A percentile compares a stretch with the other conserved stretches of the same genome.
These are phyloP conservation scores for Claviceps maximensis DNA, from an alignment of 2,329 filamentous ascomycete genomes.

Conservation along the genomic window DNA sequence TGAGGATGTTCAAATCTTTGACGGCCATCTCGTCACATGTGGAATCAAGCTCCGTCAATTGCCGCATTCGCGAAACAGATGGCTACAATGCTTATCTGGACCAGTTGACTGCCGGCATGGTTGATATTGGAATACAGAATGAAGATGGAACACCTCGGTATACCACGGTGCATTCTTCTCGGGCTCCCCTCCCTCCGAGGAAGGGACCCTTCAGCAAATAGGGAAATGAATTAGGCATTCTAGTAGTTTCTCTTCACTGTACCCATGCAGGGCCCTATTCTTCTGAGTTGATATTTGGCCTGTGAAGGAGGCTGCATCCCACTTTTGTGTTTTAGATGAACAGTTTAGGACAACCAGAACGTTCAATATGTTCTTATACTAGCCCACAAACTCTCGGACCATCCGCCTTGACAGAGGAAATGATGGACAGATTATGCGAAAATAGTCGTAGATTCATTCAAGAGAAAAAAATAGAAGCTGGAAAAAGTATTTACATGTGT, in stretches of 20 bases:
- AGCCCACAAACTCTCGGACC: too few species aligned
- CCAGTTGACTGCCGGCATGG: constrained; percentile 19
- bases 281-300: neutral
- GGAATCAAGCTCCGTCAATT: constrained; percentile 29
- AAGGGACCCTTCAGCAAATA: neutral
- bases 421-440: too few species aligned
- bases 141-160: constrained; percentile 17
- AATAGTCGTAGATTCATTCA: too few species aligned
- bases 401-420: neutral
- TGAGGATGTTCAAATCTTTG: constrained; percentile 25
- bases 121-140: constrained; percentile 13
- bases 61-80: constrained; percentile 28
- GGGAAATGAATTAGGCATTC: neutral
- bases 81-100: constrained; percentile 21
- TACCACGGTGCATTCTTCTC: constrained; percentile 10
- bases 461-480: too few species aligned
- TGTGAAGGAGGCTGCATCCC: neutral
- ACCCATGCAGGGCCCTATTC: neutral
- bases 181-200: neutral
- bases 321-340: neutral
- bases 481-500: too few species aligned
- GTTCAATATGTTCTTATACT: too few species aligned
- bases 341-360: too few species aligned
- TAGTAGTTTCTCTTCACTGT: too few species aligned
- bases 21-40: constrained; percentile 33